These are phyloP conservation scores for Porcisia hertigi DNA, from an alignment of 208 protist genomes.

Conservation along the genomic window DNA sequence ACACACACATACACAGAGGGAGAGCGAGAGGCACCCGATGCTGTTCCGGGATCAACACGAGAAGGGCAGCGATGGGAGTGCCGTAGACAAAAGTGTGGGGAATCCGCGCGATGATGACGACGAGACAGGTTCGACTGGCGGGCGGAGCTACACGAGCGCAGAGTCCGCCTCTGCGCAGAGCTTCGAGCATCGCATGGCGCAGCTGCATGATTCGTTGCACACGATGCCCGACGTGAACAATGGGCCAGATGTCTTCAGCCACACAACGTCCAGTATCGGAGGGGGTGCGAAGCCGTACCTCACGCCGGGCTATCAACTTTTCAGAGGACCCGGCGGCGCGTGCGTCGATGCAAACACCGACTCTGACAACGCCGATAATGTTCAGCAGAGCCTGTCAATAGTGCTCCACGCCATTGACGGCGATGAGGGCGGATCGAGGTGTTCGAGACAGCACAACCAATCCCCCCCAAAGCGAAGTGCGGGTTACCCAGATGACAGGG, in stretches of 20 bases:
- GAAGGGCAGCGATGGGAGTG: slow-evolving; percentile 14
- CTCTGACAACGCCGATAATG: not conserved
- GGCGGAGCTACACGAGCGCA: slow-evolving; percentile 41
- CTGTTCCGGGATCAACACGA: slow-evolving; percentile 34
- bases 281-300: slow-evolving; percentile 13
- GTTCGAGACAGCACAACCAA: not conserved
- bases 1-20: not conserved
- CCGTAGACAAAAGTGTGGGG: slow-evolving; percentile 10
- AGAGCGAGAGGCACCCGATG: not conserved
- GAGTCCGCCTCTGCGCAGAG: slow-evolving; percentile 30
- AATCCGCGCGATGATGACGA: slow-evolving; percentile 26
- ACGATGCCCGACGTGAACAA: slow-evolving; percentile 1
- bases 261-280: not conserved
- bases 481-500: not conserved
- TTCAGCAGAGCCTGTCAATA: slow-evolving; percentile 9
- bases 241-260: not conserved
- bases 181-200: slow-evolving; percentile 47
- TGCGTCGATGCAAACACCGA: slow-evolving; percentile 1
- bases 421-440: not conserved
- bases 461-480: not conserved
- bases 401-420: not conserved
- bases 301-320: slow-evolving; percentile 25
- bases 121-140: slow-evolving; percentile 22
- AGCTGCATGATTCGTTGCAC: slow-evolving; percentile 14
- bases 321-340: not conserved